Conservation (phyloP, 129 eudicot species). For the Ambrosia trifida region DNA sequence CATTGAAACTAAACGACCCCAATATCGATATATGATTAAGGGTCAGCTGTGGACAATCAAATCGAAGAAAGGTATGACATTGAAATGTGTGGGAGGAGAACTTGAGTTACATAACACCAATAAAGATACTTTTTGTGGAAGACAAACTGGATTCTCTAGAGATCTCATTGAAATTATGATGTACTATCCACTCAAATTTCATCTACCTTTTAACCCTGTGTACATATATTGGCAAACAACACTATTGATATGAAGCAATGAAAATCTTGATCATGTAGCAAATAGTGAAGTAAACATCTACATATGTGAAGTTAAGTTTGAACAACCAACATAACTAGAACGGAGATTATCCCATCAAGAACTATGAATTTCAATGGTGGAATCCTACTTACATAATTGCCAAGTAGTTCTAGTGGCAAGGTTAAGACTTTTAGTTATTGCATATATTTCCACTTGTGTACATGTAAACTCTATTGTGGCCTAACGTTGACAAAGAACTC, state of each 20-base stretch:
- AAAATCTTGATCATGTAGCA: constrained; percentile 11
- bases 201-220: constrained; percentile 14
- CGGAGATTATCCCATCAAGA: constrained; percentile 5
- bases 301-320: neutral
- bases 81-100: constrained; percentile 12
- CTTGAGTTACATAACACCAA: constrained; percentile 28
- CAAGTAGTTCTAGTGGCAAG: constrained; percentile 15
- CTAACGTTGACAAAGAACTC: constrained; percentile 21
- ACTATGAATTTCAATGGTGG: neutral
- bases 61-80: constrained; percentile 11
- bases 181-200: constrained; percentile 31
- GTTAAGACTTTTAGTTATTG: constrained; percentile 10
- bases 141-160: constrained; percentile 39
- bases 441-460: neutral
- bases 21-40: neutral
- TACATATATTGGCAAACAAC: constrained; percentile 27
- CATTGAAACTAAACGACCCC: too few relatives aligned
- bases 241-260: constrained; percentile 17
- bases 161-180: constrained; percentile 33
- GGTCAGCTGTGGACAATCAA: neutral
- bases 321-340: neutral
- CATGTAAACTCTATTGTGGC: constrained; percentile 14
- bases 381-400: neutral
- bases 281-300: neutral
- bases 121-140: constrained; percentile 31